These are phyloP conservation scores for Amborella trichopoda DNA, from an alignment of 164 flowering plant genomes.

Conservation along the genomic window DNA sequence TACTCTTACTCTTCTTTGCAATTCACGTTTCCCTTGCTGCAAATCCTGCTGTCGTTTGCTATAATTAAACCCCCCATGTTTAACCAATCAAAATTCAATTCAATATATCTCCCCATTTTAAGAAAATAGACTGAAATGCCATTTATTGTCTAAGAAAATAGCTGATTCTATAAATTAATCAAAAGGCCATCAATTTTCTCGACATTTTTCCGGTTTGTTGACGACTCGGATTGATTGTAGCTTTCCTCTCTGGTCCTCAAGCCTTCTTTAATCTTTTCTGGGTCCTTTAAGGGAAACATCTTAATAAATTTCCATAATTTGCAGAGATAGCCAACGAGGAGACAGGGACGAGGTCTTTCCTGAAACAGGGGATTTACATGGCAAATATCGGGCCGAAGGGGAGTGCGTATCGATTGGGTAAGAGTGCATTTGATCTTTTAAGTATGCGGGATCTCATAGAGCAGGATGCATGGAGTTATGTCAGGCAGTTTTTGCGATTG, in stretches of 20 bases:
- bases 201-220: background rate
- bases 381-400: constrained; percentile 48
- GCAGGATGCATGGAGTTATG: constrained; percentile 50
- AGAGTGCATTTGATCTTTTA: constrained; percentile 69
- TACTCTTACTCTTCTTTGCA: background rate
- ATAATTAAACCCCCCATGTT: background rate
- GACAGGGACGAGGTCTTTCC: constrained; percentile 76
- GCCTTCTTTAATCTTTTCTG: background rate
- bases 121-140: too few species aligned
- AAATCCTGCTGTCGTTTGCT: background rate
- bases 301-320: background rate
- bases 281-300: background rate
- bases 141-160: too few species aligned
- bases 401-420: constrained; percentile 42
- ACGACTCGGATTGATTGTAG: background rate
- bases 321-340: constrained; percentile 69
- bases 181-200: background rate
- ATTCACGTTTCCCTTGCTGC: background rate
- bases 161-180: too few species aligned
- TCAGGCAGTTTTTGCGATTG: constrained; percentile 48
- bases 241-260: background rate
- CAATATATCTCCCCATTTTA: too few species aligned
- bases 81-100: background rate
- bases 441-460: constrained; percentile 64
- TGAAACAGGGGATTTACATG: constrained; percentile 54